Conservation (phyloP, 2,329 filamentous ascomycete genomes). For the Fusarium nisikadoi region DNA sequence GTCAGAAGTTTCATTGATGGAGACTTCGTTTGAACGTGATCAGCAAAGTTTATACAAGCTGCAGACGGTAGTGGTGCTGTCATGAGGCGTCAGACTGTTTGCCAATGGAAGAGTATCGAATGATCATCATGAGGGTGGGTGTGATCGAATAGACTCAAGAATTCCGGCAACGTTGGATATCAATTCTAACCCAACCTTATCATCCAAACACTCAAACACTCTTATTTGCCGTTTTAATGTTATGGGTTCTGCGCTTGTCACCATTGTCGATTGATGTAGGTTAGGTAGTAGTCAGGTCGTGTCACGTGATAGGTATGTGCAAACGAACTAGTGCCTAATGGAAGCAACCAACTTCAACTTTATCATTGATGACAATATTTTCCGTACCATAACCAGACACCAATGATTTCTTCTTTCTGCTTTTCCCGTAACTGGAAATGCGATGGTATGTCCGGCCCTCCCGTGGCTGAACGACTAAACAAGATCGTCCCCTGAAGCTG, state of each 20-base stretch:
- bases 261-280: neutral
- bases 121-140: neutral
- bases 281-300: neutral
- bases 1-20: neutral
- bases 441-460: neutral
- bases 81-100: neutral
- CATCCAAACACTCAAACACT: neutral
- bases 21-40: neutral
- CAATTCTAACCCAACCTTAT: neutral
- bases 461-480: slow-evolving; percentile 11
- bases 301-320: slow-evolving; percentile 15
- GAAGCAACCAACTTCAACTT: slow-evolving; percentile 1
- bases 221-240: neutral
- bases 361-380: neutral
- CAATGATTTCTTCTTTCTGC: neutral
- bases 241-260: neutral
- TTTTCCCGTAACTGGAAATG: slow-evolving; percentile 1
- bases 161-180: neutral
- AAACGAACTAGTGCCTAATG: neutral
- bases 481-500: slow-evolving; percentile 1
- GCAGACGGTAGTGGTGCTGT: neutral
- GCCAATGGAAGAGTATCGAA: neutral
- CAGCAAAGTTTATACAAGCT: neutral
- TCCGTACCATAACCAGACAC: neutral
- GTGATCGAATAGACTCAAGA: neutral